Evolutionary conservation across 371 early-diverging fungal species (phyloP).

Genomic region (Syncephalis fuscata): DNA sequence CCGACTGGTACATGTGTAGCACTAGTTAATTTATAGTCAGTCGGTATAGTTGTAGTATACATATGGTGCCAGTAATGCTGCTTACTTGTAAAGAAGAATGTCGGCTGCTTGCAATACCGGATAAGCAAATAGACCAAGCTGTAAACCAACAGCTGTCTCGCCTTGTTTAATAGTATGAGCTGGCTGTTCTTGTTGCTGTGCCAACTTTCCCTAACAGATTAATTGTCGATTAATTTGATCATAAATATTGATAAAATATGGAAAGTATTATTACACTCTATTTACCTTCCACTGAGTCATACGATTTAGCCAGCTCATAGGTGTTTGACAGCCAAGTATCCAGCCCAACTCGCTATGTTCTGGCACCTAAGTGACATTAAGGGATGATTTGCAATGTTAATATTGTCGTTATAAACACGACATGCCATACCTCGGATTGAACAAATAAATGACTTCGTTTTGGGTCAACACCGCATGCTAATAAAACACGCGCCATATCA

Average conservation of each 20-base stretch:
- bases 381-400: too few relatives aligned
- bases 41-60: neutral
- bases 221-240: too few relatives aligned
- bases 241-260: too few relatives aligned
- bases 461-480: constrained; percentile 83
- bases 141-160: constrained; percentile 21
- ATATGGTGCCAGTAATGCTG: neutral
- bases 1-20: constrained; percentile 88
- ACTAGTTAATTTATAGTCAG: constrained; percentile 11
- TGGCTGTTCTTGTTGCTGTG: neutral
- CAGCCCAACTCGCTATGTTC: constrained; percentile 74
- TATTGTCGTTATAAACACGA: neutral
- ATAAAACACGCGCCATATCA: constrained; percentile 51
- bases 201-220: neutral
- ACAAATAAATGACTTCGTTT: constrained; percentile 57
- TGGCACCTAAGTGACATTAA: constrained; percentile 21
- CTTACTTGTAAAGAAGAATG: constrained; percentile 65
- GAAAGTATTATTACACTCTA: too few relatives aligned
- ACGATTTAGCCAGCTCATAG: constrained; percentile 71
- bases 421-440: constrained; percentile 39
- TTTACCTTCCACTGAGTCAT: constrained; percentile 93
- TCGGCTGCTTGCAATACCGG: constrained; percentile 94
- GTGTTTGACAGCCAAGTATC: constrained; percentile 73
- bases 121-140: constrained; percentile 75
- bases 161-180: neutral